Evolutionary conservation across 768 basidiomycete species (phyloP).

Genomic region (Tremella yokohamensis): DNA sequence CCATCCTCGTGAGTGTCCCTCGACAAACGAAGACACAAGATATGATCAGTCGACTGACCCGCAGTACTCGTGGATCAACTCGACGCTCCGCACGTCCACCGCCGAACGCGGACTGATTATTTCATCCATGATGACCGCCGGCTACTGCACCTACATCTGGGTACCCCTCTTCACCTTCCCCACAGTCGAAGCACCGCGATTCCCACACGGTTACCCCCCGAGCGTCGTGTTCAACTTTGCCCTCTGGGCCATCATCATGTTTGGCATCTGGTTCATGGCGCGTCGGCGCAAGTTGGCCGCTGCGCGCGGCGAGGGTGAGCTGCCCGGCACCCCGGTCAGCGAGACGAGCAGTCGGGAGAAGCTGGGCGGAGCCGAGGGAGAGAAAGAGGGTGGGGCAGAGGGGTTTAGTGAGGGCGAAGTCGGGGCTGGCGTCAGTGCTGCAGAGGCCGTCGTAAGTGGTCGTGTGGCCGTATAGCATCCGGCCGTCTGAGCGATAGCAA

Average conservation of each 20-base stretch:
- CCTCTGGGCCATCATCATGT: constrained; percentile 28
- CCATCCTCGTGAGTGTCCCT: constrained; percentile 21
- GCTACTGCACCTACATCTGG: constrained; percentile 33
- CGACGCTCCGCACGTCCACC: constrained; percentile 18
- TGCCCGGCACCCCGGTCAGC: too few relatives aligned
- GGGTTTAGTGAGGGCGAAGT: too few relatives aligned
- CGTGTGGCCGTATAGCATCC: too few relatives aligned
- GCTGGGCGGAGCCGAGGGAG: too few relatives aligned
- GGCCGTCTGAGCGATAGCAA: too few relatives aligned
- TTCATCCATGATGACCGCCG: constrained; percentile 36
- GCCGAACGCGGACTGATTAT: constrained; percentile 35
- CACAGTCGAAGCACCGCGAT: constrained; percentile 36
- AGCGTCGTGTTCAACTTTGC: constrained; percentile 28
- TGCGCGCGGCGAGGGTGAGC: background rate
- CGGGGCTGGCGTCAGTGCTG: too few relatives aligned
- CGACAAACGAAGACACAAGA: background rate
- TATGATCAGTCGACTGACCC: background rate
- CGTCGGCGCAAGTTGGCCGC: background rate
- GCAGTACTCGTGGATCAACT: constrained; percentile 32
- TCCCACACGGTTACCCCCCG: constrained; percentile 35
- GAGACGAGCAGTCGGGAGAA: too few relatives aligned
- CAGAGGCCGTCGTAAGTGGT: too few relatives aligned
- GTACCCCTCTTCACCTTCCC: constrained; percentile 41
- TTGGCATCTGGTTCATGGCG: constrained; percentile 25
- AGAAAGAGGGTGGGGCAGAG: too few relatives aligned